Evolutionary conservation across 2,329 filamentous ascomycete species (phyloP).

Genomic region (Penicillium sp.): DNA sequence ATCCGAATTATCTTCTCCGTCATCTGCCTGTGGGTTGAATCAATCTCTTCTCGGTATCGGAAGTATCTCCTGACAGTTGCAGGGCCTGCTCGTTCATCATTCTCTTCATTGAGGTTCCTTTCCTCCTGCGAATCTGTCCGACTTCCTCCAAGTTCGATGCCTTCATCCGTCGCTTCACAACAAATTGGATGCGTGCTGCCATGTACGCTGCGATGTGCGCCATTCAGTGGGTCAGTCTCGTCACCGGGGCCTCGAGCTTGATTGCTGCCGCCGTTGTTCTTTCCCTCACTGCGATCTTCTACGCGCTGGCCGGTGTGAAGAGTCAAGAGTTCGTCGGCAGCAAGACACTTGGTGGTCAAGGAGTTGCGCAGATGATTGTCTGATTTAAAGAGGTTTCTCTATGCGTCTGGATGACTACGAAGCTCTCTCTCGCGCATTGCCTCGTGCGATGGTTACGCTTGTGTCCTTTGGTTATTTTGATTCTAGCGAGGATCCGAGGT

Average conservation of each 20-base stretch:
- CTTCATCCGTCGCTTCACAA: constrained; percentile 85
- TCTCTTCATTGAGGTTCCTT: constrained; percentile 82
- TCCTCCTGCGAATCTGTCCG: constrained; percentile 94
- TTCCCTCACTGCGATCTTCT: constrained; percentile 70
- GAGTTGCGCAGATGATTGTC: constrained; percentile 97
- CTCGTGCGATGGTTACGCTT: constrained; percentile 1
- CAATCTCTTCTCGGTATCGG: neutral
- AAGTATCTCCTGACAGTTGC: constrained; percentile 40
- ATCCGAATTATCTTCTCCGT: constrained; percentile 57
- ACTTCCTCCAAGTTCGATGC: constrained; percentile 84
- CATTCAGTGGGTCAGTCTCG: constrained; percentile 77
- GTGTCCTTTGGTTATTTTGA: neutral
- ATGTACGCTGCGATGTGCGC: constrained; percentile 77
- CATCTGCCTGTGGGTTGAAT: constrained; percentile 48
- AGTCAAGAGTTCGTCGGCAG: constrained; percentile 53
- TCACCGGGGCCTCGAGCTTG: constrained; percentile 60
- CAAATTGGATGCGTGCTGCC: constrained; percentile 91
- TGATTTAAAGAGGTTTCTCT: constrained; percentile 31
- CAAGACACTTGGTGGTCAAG: constrained; percentile 91
- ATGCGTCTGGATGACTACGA: neutral
- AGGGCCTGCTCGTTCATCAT: constrained; percentile 68
- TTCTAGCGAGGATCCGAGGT: constrained; percentile 14
- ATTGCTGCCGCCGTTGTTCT: constrained; percentile 83
- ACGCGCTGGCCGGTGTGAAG: constrained; percentile 47
- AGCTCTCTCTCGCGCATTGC: constrained; percentile 2